Percentiles rank a stretch among this genome's conserved stretches.
These are phyloP conservation scores for Colletotrichum somersetense DNA, from an alignment of 2,329 filamentous ascomycete genomes.

Conservation along the genomic window DNA sequence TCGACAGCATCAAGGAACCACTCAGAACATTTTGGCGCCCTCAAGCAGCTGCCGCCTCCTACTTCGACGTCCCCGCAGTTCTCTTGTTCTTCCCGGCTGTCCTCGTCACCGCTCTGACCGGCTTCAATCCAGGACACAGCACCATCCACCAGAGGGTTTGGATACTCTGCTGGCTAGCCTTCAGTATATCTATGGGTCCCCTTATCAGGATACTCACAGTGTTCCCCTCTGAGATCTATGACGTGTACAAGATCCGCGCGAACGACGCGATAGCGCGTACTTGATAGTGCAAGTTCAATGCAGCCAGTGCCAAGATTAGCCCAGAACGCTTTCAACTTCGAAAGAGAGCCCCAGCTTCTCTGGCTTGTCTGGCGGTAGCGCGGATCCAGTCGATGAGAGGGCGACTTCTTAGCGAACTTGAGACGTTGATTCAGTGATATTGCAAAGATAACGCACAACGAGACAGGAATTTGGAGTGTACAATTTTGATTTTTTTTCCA, in stretches of 20 bases:
- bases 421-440: neutral
- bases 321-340: neutral
- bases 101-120: conserved; percentile 26
- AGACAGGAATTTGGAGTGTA: neutral
- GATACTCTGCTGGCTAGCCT: conserved; percentile 28
- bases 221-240: conserved; percentile 32
- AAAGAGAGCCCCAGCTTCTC: neutral
- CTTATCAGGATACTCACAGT: conserved; percentile 21
- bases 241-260: conserved; percentile 31
- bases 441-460: neutral
- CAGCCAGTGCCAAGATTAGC: neutral
- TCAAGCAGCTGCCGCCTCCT: conserved; percentile 18
- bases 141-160: conserved; percentile 23
- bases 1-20: conserved; percentile 33
- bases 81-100: conserved; percentile 12
- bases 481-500: too few species aligned
- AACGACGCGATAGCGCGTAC: conserved; percentile 36
- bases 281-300: conserved; percentile 31
- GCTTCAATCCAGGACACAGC: conserved; percentile 25
- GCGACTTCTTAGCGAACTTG: neutral
- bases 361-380: neutral
- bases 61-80: conserved; percentile 30
- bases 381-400: neutral
- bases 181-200: conserved; percentile 31
- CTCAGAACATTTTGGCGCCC: conserved; percentile 36